Evolutionary conservation across 169 alveolate species (phyloP), one percentile per base, ranked within the genome.

Genomic region (Eimeria sp.): DNA sequence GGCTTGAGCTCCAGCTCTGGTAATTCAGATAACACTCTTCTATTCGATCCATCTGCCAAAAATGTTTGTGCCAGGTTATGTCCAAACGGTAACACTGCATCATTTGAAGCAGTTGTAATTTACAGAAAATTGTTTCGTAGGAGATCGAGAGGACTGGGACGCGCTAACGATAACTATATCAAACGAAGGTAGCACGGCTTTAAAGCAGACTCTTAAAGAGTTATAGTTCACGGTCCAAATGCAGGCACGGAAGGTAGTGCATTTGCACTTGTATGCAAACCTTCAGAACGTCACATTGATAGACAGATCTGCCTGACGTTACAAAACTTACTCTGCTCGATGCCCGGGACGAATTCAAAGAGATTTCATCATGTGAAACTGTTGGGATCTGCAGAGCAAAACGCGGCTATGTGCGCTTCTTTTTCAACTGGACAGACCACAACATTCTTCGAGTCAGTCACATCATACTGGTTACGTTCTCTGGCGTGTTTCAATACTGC

Each of bases 81-180:
- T 25, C 96, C 96, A 47, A 93, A 93, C 70, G 96, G 96, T 93
- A 93, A 58, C 14, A 27, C 20, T 57, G 27, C 43, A n/a, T 34
- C 73, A 6, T 30, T 40, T 43, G 67, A 61, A 63, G 76, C 45
- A 45, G 25, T 86, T 86, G 34, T 63, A 47, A 58, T 30, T 18
- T 27, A 10, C 54, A 43, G 63, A 30, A 61, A 61, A 34, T 14
- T 57, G 54, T 30, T 40, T 86, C 93, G 61, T 80, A 93, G 96
- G 96, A 40, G 96, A 93, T 70, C 72, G 96, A 83, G 96, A 93
- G 78, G 96, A 93, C 89, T 93, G 96, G 96, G 96, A 93, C 45
- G 96, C 96, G 27, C 96, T 93, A 63, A 93, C 96, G 13, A 82
- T 93, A 30, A 93, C 96, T 14, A 93, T 93, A 82, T 93, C 96